Percentiles rank a stretch among this genome's conserved stretches.
These are phyloP conservation scores for Starmerella apis DNA, from an alignment of 805 yeast species.

Conservation along the genomic window DNA sequence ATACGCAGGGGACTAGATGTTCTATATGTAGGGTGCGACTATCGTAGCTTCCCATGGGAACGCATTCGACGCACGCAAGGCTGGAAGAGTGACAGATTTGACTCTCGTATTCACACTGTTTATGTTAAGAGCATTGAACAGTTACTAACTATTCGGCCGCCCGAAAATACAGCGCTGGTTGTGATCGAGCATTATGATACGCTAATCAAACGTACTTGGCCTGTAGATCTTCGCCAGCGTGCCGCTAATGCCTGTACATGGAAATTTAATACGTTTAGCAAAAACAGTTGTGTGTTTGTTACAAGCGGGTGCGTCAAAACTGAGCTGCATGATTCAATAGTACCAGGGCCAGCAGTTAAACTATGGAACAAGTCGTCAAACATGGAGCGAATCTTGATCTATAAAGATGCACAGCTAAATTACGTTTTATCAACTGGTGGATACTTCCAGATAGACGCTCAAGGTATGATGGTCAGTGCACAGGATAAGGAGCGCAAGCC, in stretches of 20 bases:
- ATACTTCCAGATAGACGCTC: neutral
- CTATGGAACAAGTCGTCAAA: neutral
- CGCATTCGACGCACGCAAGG: constrained; percentile 19
- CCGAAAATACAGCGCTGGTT: constrained; percentile 26
- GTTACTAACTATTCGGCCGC: constrained; percentile 20
- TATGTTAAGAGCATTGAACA: constrained; percentile 15
- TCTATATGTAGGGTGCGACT: constrained; percentile 24
- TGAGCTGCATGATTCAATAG: neutral
- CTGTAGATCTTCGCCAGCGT: neutral
- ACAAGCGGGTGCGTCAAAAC: constrained; percentile 10
- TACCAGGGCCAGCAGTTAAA: constrained; percentile 9
- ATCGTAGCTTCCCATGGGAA: constrained; percentile 21
- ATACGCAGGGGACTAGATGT: constrained; percentile 23
- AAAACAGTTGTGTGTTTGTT: constrained; percentile 10
- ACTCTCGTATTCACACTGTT: constrained; percentile 8
- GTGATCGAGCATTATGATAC: constrained; percentile 21
- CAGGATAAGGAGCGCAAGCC: neutral
- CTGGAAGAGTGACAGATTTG: constrained; percentile 11
- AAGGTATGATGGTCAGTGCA: neutral
- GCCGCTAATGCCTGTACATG: neutral
- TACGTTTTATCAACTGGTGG: constrained; percentile 14
- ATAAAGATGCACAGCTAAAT: neutral
- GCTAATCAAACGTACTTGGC: constrained; percentile 9
- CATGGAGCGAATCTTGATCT: constrained; percentile 6
- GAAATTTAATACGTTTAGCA: neutral